A percentile compares a stretch with the other conserved stretches of the same genome.
Evolutionary conservation across 306 rosid genomes (phyloP).

Genomic region (Dryas alaskensis): DNA sequence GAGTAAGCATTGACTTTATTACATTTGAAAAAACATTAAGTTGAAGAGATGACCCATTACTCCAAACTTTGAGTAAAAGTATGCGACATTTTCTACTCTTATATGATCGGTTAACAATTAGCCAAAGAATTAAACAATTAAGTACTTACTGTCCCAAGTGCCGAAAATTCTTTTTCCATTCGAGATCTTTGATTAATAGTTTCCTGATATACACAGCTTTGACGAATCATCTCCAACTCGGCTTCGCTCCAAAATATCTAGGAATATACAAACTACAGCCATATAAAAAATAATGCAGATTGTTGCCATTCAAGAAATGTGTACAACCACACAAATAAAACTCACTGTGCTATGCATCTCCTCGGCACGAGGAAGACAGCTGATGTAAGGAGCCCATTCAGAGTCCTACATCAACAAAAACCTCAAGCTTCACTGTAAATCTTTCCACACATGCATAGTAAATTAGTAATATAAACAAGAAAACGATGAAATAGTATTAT

Average conservation of each 20-base stretch:
- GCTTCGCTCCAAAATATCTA: slow-evolving; percentile 68
- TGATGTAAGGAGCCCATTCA: slow-evolving; percentile 66
- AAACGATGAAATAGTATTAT: not conserved
- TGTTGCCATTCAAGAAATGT: not conserved
- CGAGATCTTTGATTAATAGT: slow-evolving; percentile 55
- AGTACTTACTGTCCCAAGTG: slow-evolving; percentile 44
- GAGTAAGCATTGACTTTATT: not conserved
- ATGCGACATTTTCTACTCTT: not conserved
- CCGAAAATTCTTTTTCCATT: slow-evolving; percentile 53
- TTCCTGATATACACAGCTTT: slow-evolving; percentile 60
- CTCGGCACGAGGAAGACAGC: slow-evolving; percentile 47
- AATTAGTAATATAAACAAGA: not conserved
- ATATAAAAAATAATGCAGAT: not conserved
- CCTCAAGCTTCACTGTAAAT: not conserved
- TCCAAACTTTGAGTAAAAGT: not conserved
- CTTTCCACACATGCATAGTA: not conserved
- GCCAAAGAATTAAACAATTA: slow-evolving; percentile 20
- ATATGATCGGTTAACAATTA: not conserved
- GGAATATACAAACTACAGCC: slow-evolving; percentile 18
- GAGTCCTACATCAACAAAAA: slow-evolving; percentile 43
- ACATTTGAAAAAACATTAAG: not conserved
- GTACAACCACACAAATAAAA: slow-evolving; percentile 11
- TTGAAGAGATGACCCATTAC: too few species aligned
- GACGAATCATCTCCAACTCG: slow-evolving; percentile 74
- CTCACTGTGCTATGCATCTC: slow-evolving; percentile 66